A percentile compares a stretch with the other conserved stretches of the same genome.
phyloP scores from a whole-genome alignment of 139 green algal species.

The Ettlia oleoabundans region DNA sequence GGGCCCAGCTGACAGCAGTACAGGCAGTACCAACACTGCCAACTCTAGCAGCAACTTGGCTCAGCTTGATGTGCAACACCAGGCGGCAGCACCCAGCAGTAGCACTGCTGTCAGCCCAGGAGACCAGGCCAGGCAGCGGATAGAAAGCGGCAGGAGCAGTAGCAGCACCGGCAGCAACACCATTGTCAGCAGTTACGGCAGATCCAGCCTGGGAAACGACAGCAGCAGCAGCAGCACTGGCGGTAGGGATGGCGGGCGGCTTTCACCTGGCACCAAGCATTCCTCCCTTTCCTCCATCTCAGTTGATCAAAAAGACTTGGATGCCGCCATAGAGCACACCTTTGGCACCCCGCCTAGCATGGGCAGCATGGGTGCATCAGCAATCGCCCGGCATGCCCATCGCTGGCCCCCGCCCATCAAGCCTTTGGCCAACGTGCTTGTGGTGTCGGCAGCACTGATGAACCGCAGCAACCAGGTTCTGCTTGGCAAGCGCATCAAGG shows the following conservation, averaged over 20 bases:
- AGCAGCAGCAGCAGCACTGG: not conserved
- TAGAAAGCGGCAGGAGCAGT: not conserved
- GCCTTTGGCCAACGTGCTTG: not conserved
- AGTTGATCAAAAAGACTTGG: not conserved
- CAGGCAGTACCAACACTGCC: too few relatives aligned
- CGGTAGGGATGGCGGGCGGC: too few relatives aligned
- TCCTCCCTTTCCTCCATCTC: not conserved
- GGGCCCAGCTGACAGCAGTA: too few relatives aligned
- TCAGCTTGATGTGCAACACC: too few relatives aligned
- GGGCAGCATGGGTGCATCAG: not conserved
- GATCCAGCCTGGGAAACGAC: not conserved
- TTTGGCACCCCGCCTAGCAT: not conserved
- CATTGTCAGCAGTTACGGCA: not conserved
- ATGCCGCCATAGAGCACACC: not conserved
- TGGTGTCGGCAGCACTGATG: constrained; percentile 21
- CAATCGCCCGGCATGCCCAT: not conserved
- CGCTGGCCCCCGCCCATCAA: constrained; percentile 6
- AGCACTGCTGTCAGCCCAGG: too few relatives aligned
- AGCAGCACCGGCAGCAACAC: not conserved
- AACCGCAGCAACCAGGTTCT: constrained; percentile 18
- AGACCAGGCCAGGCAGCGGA: too few relatives aligned
- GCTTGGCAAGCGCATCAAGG: constrained; percentile 4
- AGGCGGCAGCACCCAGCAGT: too few relatives aligned
- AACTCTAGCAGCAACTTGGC: too few relatives aligned
- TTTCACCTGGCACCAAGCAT: too few relatives aligned